A percentile compares a stretch with the other conserved stretches of the same genome.
Evolutionary conservation across 768 basidiomycete genomes (phyloP).

Genomic region (Termitomyces sp.): DNA sequence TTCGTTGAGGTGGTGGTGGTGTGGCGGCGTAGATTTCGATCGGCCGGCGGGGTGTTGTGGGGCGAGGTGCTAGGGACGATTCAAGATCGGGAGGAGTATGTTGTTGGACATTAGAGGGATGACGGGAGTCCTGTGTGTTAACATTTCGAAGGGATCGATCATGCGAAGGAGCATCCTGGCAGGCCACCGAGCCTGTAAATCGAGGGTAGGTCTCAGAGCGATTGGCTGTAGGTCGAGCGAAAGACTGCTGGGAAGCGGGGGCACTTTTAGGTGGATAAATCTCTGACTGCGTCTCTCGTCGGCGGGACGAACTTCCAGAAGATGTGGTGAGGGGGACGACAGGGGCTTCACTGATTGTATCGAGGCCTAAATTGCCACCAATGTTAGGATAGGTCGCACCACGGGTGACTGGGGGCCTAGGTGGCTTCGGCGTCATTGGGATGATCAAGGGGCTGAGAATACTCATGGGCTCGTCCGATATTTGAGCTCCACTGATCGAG

Average conservation of each 20-base stretch:
- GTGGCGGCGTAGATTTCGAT: constrained; percentile 10
- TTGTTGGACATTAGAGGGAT: constrained; percentile 15
- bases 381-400: constrained; percentile 30
- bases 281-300: neutral
- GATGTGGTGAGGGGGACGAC: neutral
- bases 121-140: constrained; percentile 2
- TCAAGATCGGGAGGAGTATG: constrained; percentile 15
- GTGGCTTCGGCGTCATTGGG: constrained; percentile 20
- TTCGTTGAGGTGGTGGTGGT: constrained; percentile 1
- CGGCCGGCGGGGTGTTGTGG: neutral
- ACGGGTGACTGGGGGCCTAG: constrained; percentile 21
- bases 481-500: constrained; percentile 21
- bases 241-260: constrained; percentile 5
- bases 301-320: neutral
- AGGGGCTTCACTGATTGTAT: constrained; percentile 33
- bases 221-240: neutral
- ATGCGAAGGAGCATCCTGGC: neutral
- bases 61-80: constrained; percentile 7
- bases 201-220: constrained; percentile 8
- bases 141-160: neutral
- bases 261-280: neutral
- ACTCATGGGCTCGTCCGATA: constrained; percentile 41
- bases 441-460: constrained; percentile 44
- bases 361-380: constrained; percentile 22
- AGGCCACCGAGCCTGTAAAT: neutral